Evolutionary conservation across 139 green algal genomes (phyloP), one percentile per base, ranked within the genome.

Genomic region (Edaphochlamys debaryana): DNA sequence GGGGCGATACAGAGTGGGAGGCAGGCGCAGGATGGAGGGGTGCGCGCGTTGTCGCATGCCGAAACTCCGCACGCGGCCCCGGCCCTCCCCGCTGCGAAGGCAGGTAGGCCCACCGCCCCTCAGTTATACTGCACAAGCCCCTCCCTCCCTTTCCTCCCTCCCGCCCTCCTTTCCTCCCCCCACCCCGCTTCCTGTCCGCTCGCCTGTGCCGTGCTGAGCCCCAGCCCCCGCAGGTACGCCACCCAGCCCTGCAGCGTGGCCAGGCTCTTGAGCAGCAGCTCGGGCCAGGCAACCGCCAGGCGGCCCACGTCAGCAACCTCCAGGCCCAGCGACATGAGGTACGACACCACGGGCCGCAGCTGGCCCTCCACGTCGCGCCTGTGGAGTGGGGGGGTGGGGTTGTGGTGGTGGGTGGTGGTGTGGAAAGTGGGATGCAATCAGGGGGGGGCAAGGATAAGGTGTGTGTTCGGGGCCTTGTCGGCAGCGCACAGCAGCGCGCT

Each of bases 281-380:
- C 87, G 3, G 87, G 87, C 71, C 84, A 89, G n/a, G 86, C 38
- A 37, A 81, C 60, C 9, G 69, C 79, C 42, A 89, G 69, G 36
- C 73, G 67, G 23, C 25, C 64, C 25, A 86, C 68, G n/a, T 45
- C 70, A 37, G 77, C 41, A n/a, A 84, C 69, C 72, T 92, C 88
- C 34, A 92, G 45, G 7, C 88, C 88, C 42, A 92, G 80, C 2
- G 27, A 45, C 64, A 82, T 87, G 9, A 92, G 81, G 82, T 71
- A 89, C 17, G 37, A 27, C 3, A 88, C 81, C 20, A 92, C 71
- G 0, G 88, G 88, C 71, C 77, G 70, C 29, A 92, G 81, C 66
- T 90, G 32, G 8, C 15, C 36, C n/a, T 87, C 79, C n/a, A 87
- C 74, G 37, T 91, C 84, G 27, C 77, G 67, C 3, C 45, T 54